Evolutionary conservation across 2,329 filamentous ascomycete species (phyloP).

Genomic region (Pseudogymnoascus sp.): DNA sequence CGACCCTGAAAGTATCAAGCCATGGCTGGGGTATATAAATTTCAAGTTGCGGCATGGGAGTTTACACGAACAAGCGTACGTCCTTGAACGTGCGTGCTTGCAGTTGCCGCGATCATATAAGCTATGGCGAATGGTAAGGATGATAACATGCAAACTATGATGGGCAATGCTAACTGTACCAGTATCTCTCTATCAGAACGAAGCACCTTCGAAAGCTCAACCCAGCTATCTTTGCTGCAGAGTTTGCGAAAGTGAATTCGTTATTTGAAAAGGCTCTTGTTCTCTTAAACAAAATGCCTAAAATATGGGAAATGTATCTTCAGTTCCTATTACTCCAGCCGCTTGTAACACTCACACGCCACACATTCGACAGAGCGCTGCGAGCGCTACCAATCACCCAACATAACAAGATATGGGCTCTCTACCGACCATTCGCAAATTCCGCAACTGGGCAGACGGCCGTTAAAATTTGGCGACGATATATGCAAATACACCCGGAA

Average conservation of each 20-base stretch:
- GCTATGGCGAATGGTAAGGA: slow-evolving; percentile 81
- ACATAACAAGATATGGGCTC: slow-evolving; percentile 88
- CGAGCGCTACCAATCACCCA: slow-evolving; percentile 89
- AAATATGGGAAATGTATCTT: slow-evolving; percentile 97
- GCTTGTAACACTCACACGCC: slow-evolving; percentile 76
- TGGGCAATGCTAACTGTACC: slow-evolving; percentile 16
- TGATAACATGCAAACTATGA: neutral
- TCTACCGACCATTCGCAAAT: slow-evolving; percentile 86
- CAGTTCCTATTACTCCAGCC: slow-evolving; percentile 85
- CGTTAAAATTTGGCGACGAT: slow-evolving; percentile 86
- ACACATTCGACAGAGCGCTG: slow-evolving; percentile 85
- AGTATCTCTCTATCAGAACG: slow-evolving; percentile 80
- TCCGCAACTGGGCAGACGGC: slow-evolving; percentile 85
- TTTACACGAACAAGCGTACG: slow-evolving; percentile 72
- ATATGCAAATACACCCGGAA: slow-evolving; percentile 95
- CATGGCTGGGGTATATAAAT: slow-evolving; percentile 90
- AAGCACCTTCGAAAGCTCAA: slow-evolving; percentile 79
- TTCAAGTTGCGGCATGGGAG: slow-evolving; percentile 85
- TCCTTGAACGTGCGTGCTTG: slow-evolving; percentile 83
- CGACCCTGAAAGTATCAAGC: slow-evolving; percentile 76
- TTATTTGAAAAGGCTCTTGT: slow-evolving; percentile 90
- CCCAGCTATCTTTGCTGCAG: slow-evolving; percentile 66
- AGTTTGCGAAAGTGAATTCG: slow-evolving; percentile 89
- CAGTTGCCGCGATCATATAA: slow-evolving; percentile 94
- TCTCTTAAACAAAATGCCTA: slow-evolving; percentile 96